Conservation (phyloP, 116 monocot genomes). For the Iris pallida region DNA sequence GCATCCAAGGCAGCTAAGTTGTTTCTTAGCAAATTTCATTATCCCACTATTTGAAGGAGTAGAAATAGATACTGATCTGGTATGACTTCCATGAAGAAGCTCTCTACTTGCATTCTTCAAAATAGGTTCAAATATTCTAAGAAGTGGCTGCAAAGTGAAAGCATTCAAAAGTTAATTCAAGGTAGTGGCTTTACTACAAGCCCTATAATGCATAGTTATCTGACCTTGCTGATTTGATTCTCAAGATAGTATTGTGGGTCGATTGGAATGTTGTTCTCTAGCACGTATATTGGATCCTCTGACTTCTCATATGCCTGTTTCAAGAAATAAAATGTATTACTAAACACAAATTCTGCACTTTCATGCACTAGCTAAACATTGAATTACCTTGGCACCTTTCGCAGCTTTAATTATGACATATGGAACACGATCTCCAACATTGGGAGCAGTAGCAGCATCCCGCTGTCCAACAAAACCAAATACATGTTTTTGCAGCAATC, state of each 20-base stretch:
- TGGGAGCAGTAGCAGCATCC: conserved; percentile 95
- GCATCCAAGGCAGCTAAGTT: conserved; percentile 90
- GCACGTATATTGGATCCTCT: conserved; percentile 97
- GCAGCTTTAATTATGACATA: conserved; percentile 99
- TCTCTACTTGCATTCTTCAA: conserved; percentile 94
- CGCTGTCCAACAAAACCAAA: conserved; percentile 35
- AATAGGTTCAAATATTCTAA: conserved; percentile 99
- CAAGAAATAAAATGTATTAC: conserved; percentile 3
- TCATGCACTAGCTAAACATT: not conserved
- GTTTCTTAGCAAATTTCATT: conserved; percentile 96
- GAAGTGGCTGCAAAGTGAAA: conserved; percentile 57
- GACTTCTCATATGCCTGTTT: conserved; percentile 93
- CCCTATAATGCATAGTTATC: not conserved
- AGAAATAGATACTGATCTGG: conserved; percentile 86
- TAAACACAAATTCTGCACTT: not conserved
- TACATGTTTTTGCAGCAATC: not conserved
- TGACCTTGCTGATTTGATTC: conserved; percentile 97
- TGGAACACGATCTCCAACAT: conserved; percentile 98
- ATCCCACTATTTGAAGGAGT: conserved; percentile 94
- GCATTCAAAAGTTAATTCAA: not conserved
- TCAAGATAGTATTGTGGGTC: conserved; percentile 97
- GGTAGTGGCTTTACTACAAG: not conserved
- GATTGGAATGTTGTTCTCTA: conserved; percentile 97
- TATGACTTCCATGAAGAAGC: conserved; percentile 95
- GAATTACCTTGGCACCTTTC: conserved; percentile 93